Conservation (phyloP, 2,329 filamentous ascomycete genomes). For the Fusarium sp. region DNA sequence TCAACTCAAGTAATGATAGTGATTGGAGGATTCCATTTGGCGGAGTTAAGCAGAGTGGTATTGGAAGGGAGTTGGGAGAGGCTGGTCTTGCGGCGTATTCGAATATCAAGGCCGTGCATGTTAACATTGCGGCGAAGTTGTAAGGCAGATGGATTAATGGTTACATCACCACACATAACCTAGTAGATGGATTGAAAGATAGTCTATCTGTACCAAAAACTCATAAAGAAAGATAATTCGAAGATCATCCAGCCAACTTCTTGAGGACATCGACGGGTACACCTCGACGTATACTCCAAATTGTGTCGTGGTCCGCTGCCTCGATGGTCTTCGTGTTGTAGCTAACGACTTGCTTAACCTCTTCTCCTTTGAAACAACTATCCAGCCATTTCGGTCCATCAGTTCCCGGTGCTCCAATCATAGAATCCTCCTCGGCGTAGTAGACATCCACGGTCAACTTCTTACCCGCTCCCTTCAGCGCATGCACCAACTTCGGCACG, state of each 20-base stretch:
- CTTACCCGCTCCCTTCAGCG: not conserved
- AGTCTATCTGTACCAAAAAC: not conserved
- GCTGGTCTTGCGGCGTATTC: conserved; percentile 55
- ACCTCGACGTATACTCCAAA: conserved; percentile 8
- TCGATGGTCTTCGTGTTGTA: not conserved
- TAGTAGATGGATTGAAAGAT: not conserved
- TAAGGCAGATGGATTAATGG: not conserved
- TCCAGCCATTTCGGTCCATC: conserved; percentile 3
- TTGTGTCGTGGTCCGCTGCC: not conserved
- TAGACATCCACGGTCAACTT: conserved; percentile 8
- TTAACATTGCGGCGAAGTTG: conserved; percentile 49
- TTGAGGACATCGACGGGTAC: not conserved
- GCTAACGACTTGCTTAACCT: not conserved
- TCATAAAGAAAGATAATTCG: not conserved
- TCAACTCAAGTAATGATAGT: conserved; percentile 58
- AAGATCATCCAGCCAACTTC: not conserved
- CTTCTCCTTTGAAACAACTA: conserved; percentile 1
- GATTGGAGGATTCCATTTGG: conserved; percentile 57
- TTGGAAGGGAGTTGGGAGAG: conserved; percentile 57
- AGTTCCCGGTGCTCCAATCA: conserved; percentile 5
- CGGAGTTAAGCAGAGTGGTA: conserved; percentile 59
- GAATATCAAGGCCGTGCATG: conserved; percentile 56
- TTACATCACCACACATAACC: too few relatives aligned
- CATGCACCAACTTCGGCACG: not conserved
- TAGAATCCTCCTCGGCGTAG: conserved; percentile 12